Percentiles rank a stretch among this genome's conserved stretches.
Evolutionary conservation across 2,329 filamentous ascomycete genomes (phyloP).

Genomic region (Ophiostoma pallidulum): DNA sequence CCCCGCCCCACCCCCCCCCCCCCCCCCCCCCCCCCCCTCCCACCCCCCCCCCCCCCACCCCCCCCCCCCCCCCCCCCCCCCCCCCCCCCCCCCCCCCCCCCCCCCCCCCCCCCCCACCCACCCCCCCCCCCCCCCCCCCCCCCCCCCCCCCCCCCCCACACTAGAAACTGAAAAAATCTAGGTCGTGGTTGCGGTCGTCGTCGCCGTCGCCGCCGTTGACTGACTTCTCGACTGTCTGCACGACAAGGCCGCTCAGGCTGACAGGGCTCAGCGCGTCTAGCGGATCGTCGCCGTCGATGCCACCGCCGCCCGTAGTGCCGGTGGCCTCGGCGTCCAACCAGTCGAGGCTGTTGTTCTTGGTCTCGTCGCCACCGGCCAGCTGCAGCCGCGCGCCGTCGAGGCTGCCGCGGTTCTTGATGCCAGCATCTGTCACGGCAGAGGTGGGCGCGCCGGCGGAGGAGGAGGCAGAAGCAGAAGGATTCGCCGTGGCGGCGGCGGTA

Average conservation of each 20-base stretch:
- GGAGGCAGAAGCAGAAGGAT: too few species aligned
- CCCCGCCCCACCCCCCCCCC: too few species aligned
- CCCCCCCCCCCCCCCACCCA: too few species aligned
- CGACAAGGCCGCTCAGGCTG: constrained; percentile 24
- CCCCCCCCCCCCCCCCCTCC: too few species aligned
- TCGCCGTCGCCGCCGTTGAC: constrained; percentile 11
- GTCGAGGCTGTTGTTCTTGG: constrained; percentile 14
- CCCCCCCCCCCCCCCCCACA: too few species aligned
- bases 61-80: too few species aligned
- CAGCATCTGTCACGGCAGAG: not conserved
- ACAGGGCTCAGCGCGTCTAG: constrained; percentile 22
- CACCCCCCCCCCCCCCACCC: too few species aligned
- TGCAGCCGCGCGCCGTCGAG: not conserved
- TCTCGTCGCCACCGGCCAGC: not conserved
- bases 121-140: too few species aligned
- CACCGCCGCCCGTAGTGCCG: not conserved
- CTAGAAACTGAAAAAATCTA: constrained; percentile 33
- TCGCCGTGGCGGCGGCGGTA: not conserved
- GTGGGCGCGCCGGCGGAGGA: not conserved
- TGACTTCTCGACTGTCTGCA: constrained; percentile 23
- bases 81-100: too few species aligned
- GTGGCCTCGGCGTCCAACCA: constrained; percentile 19
- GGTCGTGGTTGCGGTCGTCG: constrained; percentile 26
- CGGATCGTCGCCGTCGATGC: not conserved
- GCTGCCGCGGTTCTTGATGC: not conserved